Percentiles rank a stretch among this genome's conserved stretches.
These are phyloP conservation scores for Populus pruinosa DNA, from an alignment of 345 rosid genomes.

Conservation along the genomic window DNA sequence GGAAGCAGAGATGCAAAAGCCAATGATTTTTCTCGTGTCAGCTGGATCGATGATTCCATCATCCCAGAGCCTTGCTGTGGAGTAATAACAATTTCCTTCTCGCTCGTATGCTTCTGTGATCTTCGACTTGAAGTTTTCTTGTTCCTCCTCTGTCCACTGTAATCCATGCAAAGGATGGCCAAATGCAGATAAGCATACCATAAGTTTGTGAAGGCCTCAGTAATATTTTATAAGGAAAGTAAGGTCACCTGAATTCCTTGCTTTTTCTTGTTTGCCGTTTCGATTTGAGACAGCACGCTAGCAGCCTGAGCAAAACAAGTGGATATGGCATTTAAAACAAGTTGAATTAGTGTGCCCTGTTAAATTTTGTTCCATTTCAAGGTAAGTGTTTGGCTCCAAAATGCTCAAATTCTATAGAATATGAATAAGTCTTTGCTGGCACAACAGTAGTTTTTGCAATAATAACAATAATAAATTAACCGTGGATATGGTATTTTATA, in stretches of 20 bases:
- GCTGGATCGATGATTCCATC: constrained; percentile 95
- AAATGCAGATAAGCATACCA: not conserved
- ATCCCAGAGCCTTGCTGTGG: constrained; percentile 94
- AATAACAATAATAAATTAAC: no score
- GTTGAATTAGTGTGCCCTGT: not conserved
- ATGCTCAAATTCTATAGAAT: not conserved
- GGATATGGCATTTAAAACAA: not conserved
- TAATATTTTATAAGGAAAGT: not conserved
- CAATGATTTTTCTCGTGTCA: constrained; percentile 68
- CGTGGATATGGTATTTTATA: no score
- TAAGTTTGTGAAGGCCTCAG: not conserved
- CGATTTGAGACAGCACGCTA: constrained; percentile 86
- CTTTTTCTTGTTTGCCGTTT: constrained; percentile 79
- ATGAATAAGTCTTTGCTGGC: not conserved
- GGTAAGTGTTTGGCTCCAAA: not conserved
- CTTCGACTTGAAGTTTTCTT: constrained; percentile 63
- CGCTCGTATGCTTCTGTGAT: constrained; percentile 74
- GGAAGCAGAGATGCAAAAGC: constrained; percentile 71
- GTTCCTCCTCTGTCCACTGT: constrained; percentile 81
- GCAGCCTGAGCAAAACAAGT: constrained; percentile 58
- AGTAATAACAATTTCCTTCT: constrained; percentile 79
- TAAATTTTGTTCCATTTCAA: no score
- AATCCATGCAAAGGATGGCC: not conserved
- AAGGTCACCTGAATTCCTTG: constrained; percentile 69
- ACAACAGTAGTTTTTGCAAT: not conserved